Conservation (phyloP, 495 filamentous ascomycete genomes). For the Tuber magnatum region DNA sequence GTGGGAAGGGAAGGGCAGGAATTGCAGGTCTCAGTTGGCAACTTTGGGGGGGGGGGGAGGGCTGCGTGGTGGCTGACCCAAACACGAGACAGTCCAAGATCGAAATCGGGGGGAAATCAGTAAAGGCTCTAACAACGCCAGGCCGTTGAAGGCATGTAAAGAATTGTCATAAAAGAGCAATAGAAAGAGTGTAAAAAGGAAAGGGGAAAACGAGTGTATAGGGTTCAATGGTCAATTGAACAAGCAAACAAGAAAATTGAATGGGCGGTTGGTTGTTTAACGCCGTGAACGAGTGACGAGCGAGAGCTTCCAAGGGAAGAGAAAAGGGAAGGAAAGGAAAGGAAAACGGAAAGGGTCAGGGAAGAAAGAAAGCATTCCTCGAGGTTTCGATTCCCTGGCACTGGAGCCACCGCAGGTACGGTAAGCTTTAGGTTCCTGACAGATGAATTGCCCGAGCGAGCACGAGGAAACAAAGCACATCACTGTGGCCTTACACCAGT, state of each 20-base stretch:
- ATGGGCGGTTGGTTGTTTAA: neutral
- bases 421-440: neutral
- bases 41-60: no score
- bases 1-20: neutral
- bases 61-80: constrained; percentile 1
- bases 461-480: no score
- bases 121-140: constrained; percentile 21
- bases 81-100: neutral
- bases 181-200: neutral
- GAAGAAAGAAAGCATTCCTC: neutral
- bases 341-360: neutral
- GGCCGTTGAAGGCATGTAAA: constrained; percentile 7
- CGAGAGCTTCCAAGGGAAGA: neutral
- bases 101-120: constrained; percentile 1
- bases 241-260: neutral
- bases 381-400: neutral
- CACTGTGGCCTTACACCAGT: no score
- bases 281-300: neutral
- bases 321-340: neutral
- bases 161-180: neutral
- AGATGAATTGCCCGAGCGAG: no score
- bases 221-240: neutral
- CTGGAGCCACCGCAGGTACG: neutral
- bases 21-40: constrained; percentile 1
- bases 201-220: neutral